Percentiles rank a stretch among this genome's conserved stretches.
Evolutionary conservation across 164 flowering plant genomes (phyloP).

Genomic region (Houttuynia cordata): DNA sequence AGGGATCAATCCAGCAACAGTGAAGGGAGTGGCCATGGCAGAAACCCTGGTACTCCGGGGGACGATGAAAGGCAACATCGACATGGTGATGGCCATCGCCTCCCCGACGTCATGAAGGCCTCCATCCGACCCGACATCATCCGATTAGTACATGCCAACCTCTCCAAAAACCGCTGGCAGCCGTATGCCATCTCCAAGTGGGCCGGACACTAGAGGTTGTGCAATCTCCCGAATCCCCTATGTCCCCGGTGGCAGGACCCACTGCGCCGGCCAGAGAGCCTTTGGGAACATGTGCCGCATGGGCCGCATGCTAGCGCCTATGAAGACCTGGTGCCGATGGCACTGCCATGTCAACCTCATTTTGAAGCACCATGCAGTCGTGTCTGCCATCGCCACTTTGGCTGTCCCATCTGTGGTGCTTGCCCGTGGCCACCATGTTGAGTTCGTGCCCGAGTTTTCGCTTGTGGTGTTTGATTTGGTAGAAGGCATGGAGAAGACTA

Average conservation of each 20-base stretch:
- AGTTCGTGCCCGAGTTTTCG: conserved; percentile 67
- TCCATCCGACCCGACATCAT: too few relatives aligned
- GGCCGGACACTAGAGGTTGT: conserved; percentile 89
- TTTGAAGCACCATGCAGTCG: conserved; percentile 71
- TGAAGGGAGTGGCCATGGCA: too few relatives aligned
- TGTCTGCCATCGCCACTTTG: conserved; percentile 74
- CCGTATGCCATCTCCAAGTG: conserved; percentile 67
- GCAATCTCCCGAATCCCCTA: conserved; percentile 96
- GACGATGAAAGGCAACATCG: too few relatives aligned
- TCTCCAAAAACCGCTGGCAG: conserved; percentile 75
- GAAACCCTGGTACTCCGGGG: too few relatives aligned
- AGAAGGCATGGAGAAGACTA: conserved; percentile 68
- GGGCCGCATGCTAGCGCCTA: too few relatives aligned
- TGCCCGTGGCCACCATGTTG: conserved; percentile 72
- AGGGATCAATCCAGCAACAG: too few relatives aligned
- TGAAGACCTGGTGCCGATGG: too few relatives aligned
- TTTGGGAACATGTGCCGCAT: too few relatives aligned
- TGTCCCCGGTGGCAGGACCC: conserved; percentile 92
- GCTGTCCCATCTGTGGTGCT: conserved; percentile 64
- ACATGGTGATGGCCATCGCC: too few relatives aligned
- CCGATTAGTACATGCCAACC: conserved; percentile 57
- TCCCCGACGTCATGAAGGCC: conserved; percentile 69
- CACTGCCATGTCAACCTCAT: too few relatives aligned
- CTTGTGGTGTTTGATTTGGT: conserved; percentile 56
- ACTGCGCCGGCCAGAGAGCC: too few relatives aligned